Evolutionary conservation across 2,329 filamentous ascomycete species (phyloP), one percentile per base, ranked within the genome.

Genomic region (Colletotrichum lini): DNA sequence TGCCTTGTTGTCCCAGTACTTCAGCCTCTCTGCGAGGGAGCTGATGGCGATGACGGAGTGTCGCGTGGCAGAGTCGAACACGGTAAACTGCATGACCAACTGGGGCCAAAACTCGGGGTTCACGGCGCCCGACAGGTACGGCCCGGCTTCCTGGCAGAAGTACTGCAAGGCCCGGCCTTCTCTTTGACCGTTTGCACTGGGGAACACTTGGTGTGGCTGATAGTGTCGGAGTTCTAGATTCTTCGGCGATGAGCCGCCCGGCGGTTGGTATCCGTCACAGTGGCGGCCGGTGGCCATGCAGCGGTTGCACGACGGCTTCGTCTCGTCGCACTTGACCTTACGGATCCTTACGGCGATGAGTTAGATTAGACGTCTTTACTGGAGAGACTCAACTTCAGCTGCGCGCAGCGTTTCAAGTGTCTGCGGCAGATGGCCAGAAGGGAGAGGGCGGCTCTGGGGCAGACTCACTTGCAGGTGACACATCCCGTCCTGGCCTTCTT

Each of bases 261-360:
- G 26, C 6, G 53, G 30, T 13, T 35, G 30, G 12, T 90, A 90
- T 67, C 88, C 88, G 74, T 90, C 88, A 74, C 88, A 90, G 73
- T 82, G 84, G 59, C 88, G 84, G 18, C 88, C 87, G 2, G 88
- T 89, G 68, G 84, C 86, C 21, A 82, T 83, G 74, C 88, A 90
- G 67, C 86, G 84, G 47, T 83, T 78, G 74, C 88, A 90, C 53
- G 77, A 80, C 1, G 88, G 88, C 67, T 86, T 88, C 16, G 78
- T 79, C 77, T 89, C 87, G 72, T 89, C 87, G 76, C 87, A 90
- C 77, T 89, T 89, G 59, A 89, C 84, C 67, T 86, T 86, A 59
- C 87, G 85, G 54, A 86, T 83, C 77, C 86, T 89, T 63, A 16
- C 5, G 18, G 4, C 21, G 21, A 38, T 18, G 3, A 8, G n/a